Evolutionary conservation across 208 protist genomes (phyloP), one percentile per base, ranked within the genome.

Genomic region (Balamuthia mandrillaris): DNA sequence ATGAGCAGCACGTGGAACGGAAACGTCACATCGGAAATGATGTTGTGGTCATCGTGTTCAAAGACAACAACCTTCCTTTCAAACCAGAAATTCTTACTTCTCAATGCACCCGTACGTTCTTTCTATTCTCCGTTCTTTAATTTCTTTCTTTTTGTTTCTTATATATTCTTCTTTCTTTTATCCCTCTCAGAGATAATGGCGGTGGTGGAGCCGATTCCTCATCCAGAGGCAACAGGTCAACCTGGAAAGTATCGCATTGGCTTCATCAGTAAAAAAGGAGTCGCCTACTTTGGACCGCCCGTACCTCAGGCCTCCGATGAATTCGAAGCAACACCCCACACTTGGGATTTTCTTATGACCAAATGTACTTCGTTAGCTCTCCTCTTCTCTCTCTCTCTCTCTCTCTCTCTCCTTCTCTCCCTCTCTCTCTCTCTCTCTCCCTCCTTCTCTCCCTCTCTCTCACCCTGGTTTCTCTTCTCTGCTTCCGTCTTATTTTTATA

Each of bases 11-110:
- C n/a, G 49, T 74, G 16, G 39, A 35, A 74, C 21, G 65, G 24
- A 74, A 74, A 42, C 42, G 49, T 18, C 49, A 74, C 65, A 74
- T 74, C 33, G 65, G 65, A 9, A 74, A 74, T 49, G 65, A 74
- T 12, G 24, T 74, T 10, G 65, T 74, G 4, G 49, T 42, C n/a
- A 74, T 74, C 18, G 65, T 74, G 9, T 74, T 74, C 65, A 35
- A 37, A n/a, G 37, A 42, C 61, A 37, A 24, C 4, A 29, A 14
- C 5, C 18, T 3, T 63, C 24, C 24, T 21, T 16, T 27, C 9
- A 14, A 16, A 27, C 9, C 24, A 70, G 61, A 10, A 42, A 74
- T 21, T 35, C 39, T 27, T 35, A 49, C 2, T 33, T 42, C 65
- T 74, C 49, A 21, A 18, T 16, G 12, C 65, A 35, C 10, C 65